Evolutionary conservation across 164 flowering plant species (phyloP), one percentile per base, ranked within the genome.

Genomic region (Protea cynaroides): DNA sequence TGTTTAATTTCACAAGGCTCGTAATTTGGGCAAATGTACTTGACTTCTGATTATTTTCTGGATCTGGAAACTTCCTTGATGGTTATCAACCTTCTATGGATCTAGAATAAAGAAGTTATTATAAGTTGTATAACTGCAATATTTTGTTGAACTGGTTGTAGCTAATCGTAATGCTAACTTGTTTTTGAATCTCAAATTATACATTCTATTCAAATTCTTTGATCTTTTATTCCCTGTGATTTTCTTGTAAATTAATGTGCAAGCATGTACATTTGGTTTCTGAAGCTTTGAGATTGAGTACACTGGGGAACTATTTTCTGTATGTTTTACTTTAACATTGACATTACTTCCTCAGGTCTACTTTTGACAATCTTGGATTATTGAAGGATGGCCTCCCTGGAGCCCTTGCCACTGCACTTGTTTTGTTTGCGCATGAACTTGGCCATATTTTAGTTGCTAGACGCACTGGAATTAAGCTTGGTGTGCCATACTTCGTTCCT

Each of bases 401-500:
- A 74, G 96, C 96, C 29, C 77, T 89, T 71, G 85, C 88, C 29
- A 94, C 97, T 72, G 88, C 90, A 73, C 81, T 84, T 67, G 62
- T 87, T 72, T 79, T 94, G 60, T 96, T 88, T 18, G 84, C 75
- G 44, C 97, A 94, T 81, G 99, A 94, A 78, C 65, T 94, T 58
- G 69, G 86, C 71, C 99, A 94, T 69, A 69, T 83, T 61, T 56
- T 89, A 52, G 89, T 83, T 60, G 96, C 99, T 55, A 78, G 75
- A 59, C 74, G 69, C 54, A 53, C 68, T 65, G 97, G 94, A 61
- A 78, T 89, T 57, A 83, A 88, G 82, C 88, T 91, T 71, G 96
- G 96, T 43, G 81, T 91, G 19, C 99, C 99, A 22, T 94, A 75
- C 72, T 85, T 91, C 69, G 84, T 94, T 71, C 97, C 99, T 58